phyloP scores from a whole-genome alignment of 441 rosid species.

The Adansonia rubrostipa region DNA sequence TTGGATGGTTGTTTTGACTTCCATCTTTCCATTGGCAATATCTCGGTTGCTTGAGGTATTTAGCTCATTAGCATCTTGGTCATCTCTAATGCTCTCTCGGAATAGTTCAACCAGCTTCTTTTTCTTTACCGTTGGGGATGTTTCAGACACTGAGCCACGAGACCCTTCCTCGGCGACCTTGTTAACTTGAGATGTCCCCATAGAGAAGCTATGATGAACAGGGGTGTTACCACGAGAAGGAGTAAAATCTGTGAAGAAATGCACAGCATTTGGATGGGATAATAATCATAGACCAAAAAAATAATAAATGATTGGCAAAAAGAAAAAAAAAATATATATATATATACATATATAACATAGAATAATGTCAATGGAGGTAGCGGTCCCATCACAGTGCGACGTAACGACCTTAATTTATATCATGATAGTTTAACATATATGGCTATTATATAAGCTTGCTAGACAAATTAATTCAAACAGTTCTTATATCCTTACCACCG shows the following conservation, averaged over 20 bases:
- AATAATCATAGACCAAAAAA: too few species aligned
- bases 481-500: constrained; percentile 63
- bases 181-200: constrained; percentile 49
- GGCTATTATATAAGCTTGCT: background rate
- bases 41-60: constrained; percentile 22
- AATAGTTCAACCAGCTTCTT: constrained; percentile 82
- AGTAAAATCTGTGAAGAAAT: constrained; percentile 69
- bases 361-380: background rate
- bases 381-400: too few species aligned
- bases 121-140: constrained; percentile 56
- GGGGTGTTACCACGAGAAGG: constrained; percentile 70
- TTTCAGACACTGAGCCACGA: constrained; percentile 43
- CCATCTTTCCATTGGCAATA: constrained; percentile 25
- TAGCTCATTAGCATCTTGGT: constrained; percentile 27
- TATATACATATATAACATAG: background rate
- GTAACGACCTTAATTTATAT: background rate
- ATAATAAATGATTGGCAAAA: background rate
- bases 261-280: background rate
- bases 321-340: too few species aligned
- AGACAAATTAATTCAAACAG: constrained; percentile 2
- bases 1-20: constrained; percentile 38
- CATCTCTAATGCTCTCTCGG: constrained; percentile 56
- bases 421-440: background rate
- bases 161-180: constrained; percentile 36
- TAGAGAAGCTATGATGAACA: constrained; percentile 52